Evolutionary conservation across 805 yeast genomes (phyloP), one percentile per base, ranked within the genome.

Genomic region (Martiniozyma abietophila): DNA sequence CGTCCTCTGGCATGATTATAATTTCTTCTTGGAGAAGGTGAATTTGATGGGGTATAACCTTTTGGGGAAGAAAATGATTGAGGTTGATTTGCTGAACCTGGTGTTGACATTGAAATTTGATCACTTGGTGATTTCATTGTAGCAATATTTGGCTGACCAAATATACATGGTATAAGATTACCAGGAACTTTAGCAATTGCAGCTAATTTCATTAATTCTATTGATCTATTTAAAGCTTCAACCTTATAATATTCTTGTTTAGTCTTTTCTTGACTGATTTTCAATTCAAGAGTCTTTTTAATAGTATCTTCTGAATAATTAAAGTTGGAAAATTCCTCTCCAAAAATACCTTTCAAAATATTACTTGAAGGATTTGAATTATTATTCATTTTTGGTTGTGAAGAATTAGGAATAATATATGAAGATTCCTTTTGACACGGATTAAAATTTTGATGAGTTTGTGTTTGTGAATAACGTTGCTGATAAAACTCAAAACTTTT

Each of bases 211-310:
- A 88, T 48, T 14, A 86, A 62, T 34, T 78, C 77, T 21, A 80
- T 56, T 16, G 80, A 69, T 36, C 70, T 67, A 27, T 69, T 67
- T 18, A 79, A 63, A 26, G 68, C 59, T 50, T 86, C 95, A 15
- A 78, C 59, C 35, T 67, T 69, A 51, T 80, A 79, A 45, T 65
- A 77, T 44, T 80, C 92, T 53, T 86, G 95, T 44, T 79, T 80
- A 2, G 96, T 80, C 28, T 69, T 65, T 52, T 88, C 96, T 49
- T 80, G 89, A 51, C 84, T 86, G 3, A 73, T 54, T 34, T 75
- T 65, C 20, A 80, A 65, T 22, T 66, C 64, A 24, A 84, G 56
- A 1, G 85, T 76, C 42, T 70, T 73, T 18, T 63, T 53, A 19
- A 77, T 63, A 3, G 85, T 67, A 7, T 64, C 62, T 35, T 79